Evolutionary conservation across 2,329 filamentous ascomycete species (phyloP).

Genomic region (Botrytis medusae): DNA sequence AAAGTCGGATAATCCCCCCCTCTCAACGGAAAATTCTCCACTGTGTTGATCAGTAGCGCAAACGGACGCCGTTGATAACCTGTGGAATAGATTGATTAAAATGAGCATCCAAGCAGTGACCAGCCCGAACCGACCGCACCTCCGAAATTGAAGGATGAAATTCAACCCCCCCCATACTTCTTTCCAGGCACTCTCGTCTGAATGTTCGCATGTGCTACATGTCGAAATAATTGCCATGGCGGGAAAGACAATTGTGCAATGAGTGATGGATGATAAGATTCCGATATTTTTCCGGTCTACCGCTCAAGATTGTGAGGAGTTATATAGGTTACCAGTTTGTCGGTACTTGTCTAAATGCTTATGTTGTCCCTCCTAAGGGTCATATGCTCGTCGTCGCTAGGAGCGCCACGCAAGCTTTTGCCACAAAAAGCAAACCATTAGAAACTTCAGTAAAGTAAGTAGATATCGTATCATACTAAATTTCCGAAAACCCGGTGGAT

Average conservation of each 20-base stretch:
- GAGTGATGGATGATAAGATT: neutral
- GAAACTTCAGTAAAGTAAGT: neutral
- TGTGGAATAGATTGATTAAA: neutral
- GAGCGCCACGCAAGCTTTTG: neutral
- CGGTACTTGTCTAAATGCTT: neutral
- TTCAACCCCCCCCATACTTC: neutral
- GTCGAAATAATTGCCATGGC: neutral
- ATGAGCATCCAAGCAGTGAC: neutral
- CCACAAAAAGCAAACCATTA: neutral
- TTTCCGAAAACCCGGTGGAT: neutral
- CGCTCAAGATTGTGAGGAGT: neutral
- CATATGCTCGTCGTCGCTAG: neutral
- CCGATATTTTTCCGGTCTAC: slow-evolving; percentile 1
- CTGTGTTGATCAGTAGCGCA: neutral
- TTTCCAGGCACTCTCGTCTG: neutral
- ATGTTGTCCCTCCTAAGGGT: neutral
- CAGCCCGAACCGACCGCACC: neutral
- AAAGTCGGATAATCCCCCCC: neutral
- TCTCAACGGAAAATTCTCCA: neutral
- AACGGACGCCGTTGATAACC: neutral
- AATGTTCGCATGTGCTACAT: neutral
- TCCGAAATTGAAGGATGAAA: slow-evolving; percentile 1
- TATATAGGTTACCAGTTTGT: neutral
- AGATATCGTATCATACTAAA: neutral
- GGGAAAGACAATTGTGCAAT: neutral